phyloP scores from a whole-genome alignment of 495 filamentous ascomycete genomes.

The Trichoderma erinaceum region DNA sequence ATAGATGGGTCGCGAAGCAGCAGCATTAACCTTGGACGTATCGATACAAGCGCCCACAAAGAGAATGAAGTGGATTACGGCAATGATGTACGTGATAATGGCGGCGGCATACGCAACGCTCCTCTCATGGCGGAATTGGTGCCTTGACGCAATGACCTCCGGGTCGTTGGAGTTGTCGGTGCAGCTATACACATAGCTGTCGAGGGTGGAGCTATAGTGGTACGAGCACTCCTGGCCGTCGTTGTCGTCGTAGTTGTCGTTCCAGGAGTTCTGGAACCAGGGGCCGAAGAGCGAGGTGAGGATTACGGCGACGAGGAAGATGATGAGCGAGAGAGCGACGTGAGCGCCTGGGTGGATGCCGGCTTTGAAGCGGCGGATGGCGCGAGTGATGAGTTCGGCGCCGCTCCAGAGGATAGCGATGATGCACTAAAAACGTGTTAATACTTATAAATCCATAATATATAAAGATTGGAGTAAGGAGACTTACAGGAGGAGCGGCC shows the following conservation, averaged over 20 bases:
- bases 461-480: not conserved
- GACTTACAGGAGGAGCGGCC: constrained; percentile 19
- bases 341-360: constrained; percentile 35
- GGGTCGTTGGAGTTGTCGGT: constrained; percentile 15
- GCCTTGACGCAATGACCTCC: constrained; percentile 7
- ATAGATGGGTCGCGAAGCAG: constrained; percentile 19
- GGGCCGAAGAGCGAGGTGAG: constrained; percentile 20
- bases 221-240: not conserved
- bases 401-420: constrained; percentile 31
- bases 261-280: constrained; percentile 16
- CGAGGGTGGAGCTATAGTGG: not conserved
- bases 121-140: constrained; percentile 14
- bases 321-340: constrained; percentile 33
- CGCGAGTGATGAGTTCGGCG: constrained; percentile 31
- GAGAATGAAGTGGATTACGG: constrained; percentile 34
- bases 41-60: constrained; percentile 42
- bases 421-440: too few species aligned
- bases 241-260: constrained; percentile 7
- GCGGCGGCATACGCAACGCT: constrained; percentile 20
- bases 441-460: too few species aligned
- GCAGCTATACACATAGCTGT: not conserved
- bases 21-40: constrained; percentile 27
- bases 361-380: constrained; percentile 21
- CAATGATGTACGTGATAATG: constrained; percentile 16
- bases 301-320: constrained; percentile 20